A percentile compares a stretch with the other conserved stretches of the same genome.
These are phyloP conservation scores for Chalciporus chontae DNA, from an alignment of 768 basidiomycete species.

Conservation along the genomic window DNA sequence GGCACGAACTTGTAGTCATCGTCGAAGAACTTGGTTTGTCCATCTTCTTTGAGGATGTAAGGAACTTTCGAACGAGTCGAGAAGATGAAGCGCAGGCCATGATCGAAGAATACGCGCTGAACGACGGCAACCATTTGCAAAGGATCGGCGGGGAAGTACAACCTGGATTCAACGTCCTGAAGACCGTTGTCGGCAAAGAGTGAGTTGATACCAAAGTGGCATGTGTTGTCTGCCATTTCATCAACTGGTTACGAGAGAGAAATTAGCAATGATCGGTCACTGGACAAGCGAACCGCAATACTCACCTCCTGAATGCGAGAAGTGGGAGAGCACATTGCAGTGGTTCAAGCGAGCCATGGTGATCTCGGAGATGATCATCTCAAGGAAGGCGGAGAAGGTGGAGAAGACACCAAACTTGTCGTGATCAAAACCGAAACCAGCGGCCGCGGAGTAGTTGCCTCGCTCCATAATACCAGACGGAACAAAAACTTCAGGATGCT, in stretches of 20 bases:
- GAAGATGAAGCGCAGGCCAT: constrained; percentile 81
- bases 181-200: constrained; percentile 89
- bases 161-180: constrained; percentile 68
- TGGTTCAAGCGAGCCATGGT: constrained; percentile 92
- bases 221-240: constrained; percentile 63
- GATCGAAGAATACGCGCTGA: constrained; percentile 76
- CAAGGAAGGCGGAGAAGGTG: constrained; percentile 88
- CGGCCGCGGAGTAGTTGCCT: constrained; percentile 79
- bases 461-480: constrained; percentile 88
- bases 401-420: constrained; percentile 88
- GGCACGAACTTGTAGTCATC: constrained; percentile 75
- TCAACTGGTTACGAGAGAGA: constrained; percentile 43
- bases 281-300: constrained; percentile 7
- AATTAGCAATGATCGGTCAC: background rate
- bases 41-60: constrained; percentile 76
- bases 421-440: constrained; percentile 80
- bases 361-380: constrained; percentile 86
- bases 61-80: constrained; percentile 90
- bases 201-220: constrained; percentile 76
- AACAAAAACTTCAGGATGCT: constrained; percentile 84
- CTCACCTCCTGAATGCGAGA: constrained; percentile 83
- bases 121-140: constrained; percentile 78
- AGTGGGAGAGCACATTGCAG: constrained; percentile 85
- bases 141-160: constrained; percentile 88
- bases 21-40: constrained; percentile 60